Conservation (phyloP, 768 basidiomycete species). For the Termitomyces sp. region DNA sequence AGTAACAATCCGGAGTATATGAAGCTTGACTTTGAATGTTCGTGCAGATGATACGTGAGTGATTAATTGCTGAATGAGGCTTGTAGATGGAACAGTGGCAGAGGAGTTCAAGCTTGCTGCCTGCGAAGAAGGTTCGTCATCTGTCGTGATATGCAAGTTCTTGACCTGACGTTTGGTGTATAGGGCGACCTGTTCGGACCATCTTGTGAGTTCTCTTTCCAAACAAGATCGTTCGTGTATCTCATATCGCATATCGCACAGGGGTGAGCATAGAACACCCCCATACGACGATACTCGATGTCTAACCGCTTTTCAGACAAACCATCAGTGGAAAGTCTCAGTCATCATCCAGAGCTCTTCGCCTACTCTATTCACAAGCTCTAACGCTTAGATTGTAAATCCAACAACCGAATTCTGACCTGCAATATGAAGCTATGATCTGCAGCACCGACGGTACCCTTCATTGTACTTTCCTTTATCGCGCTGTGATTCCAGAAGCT, state of each 20-base stretch:
- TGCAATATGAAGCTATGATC: slow-evolving; percentile 93
- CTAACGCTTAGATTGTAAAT: not conserved
- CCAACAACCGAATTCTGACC: slow-evolving; percentile 86
- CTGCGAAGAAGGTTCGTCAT: slow-evolving; percentile 63
- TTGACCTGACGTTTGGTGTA: not conserved
- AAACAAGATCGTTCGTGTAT: not conserved
- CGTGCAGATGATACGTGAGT: not conserved
- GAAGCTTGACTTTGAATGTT: slow-evolving; percentile 42
- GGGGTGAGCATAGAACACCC: not conserved
- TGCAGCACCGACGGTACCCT: slow-evolving; percentile 72
- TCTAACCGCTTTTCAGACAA: slow-evolving; percentile 49
- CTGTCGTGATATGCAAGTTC: not conserved
- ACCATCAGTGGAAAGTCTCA: slow-evolving; percentile 95
- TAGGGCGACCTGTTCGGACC: slow-evolving; percentile 87
- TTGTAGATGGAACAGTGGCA: slow-evolving; percentile 76
- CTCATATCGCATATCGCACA: not conserved
- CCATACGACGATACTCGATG: not conserved
- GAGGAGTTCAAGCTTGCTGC: slow-evolving; percentile 73
- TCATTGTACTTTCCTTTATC: slow-evolving; percentile 47
- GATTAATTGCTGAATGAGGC: not conserved
- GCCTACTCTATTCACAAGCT: not conserved
- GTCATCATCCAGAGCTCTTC: slow-evolving; percentile 58
- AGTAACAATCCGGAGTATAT: slow-evolving; percentile 65
- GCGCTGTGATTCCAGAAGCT: slow-evolving; percentile 2
- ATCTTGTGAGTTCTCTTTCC: slow-evolving; percentile 62